Base-by-base conservation (phyloP, 345 rosid genomes). In the Clarkia xantiana region DNA sequence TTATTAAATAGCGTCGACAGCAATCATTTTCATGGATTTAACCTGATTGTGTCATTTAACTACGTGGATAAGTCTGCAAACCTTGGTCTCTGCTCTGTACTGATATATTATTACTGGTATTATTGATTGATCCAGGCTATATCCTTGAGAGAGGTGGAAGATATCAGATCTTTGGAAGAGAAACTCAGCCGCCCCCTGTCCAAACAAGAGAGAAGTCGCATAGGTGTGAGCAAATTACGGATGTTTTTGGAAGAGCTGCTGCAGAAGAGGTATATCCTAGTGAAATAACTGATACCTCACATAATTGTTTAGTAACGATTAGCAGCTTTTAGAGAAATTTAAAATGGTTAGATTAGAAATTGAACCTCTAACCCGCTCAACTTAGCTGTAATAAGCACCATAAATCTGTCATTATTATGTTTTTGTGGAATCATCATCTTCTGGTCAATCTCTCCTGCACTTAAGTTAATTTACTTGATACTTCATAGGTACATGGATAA, bases 191-290 rank as follows among this genome's bases (percentile, higher is more conserved):
- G 95, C 43, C 44, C 72, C 58, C 69, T 89, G 63, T 74, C 95
- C 57, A 62, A 70, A 51, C 69, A 84, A 70, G 97, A 89, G 70
- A 80, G 65, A 58, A 78, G 71, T 69, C 76, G 82, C 62, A 82
- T 89, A 67, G 97, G 97, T 29, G 73, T 84, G 47, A 88, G 95
- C 75, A 88, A 84, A 69, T 74, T 88, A 56, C 75, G 97, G 58
- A 56, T 68, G 49, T 84, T 88, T 66, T 72, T 88, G 52, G 97
- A 84, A 74, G 95, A 80, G 67, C 56, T 84, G 69, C 80, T 84
- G 36, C 88, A 71, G 79, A 88, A 72, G 74, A 78, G 93, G 93
- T 88, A 62, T 56, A 42, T 18, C 39, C 13, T 10, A 18, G 19
- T 44, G 25, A 7, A 42, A 42, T 34, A 34, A 8, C 45, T 22